Evolutionary conservation across 208 protist species (phyloP).

Genomic region (Leishmania lainsoni): DNA sequence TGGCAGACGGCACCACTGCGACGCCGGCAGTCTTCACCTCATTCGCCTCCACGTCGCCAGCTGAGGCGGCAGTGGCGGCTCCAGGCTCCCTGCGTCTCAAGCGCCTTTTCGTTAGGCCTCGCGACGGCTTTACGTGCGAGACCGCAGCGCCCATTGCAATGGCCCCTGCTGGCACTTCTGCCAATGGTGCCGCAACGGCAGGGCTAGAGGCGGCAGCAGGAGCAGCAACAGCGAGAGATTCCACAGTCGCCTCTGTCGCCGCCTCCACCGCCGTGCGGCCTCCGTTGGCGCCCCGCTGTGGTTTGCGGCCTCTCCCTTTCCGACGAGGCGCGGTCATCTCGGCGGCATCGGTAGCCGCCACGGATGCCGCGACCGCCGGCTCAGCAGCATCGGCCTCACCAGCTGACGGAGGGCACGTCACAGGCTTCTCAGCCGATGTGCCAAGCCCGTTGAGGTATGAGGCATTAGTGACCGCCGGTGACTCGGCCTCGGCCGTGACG

Average conservation of each 20-base stretch:
- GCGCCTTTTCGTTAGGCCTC: neutral
- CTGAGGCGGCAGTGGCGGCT: neutral
- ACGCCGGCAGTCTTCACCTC: neutral
- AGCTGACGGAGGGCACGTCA: neutral
- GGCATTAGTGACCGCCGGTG: neutral
- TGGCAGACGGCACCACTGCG: neutral
- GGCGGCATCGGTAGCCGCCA: neutral
- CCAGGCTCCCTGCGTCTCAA: neutral
- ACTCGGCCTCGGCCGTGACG: neutral
- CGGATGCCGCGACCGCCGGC: neutral
- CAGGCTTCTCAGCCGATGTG: neutral
- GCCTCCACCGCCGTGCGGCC: neutral
- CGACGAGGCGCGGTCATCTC: neutral
- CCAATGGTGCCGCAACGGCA: neutral
- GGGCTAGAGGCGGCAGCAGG: neutral
- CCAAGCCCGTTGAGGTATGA: neutral
- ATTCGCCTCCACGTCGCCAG: neutral
- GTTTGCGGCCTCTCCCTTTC: neutral
- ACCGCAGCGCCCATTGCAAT: neutral
- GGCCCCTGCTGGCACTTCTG: neutral
- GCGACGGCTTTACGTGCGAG: neutral
- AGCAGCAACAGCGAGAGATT: conserved; percentile 2
- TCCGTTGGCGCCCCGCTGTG: neutral
- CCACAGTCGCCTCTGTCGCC: neutral
- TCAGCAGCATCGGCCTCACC: neutral